phyloP scores from a whole-genome alignment of 495 filamentous ascomycete genomes.

The Cryomyces antarcticus region DNA sequence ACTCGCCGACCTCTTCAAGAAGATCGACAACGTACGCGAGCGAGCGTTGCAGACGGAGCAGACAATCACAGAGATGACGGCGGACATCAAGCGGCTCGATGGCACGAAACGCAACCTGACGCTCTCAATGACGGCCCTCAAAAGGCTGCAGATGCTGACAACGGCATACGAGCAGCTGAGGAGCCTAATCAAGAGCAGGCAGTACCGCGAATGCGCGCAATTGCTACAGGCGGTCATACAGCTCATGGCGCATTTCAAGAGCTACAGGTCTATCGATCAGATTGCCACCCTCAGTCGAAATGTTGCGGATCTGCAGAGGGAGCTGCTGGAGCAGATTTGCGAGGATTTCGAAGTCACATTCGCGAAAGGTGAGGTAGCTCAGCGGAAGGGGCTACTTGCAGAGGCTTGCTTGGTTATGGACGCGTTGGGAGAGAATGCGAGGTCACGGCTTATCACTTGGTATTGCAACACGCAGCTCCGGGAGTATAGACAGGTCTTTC shows the following conservation, averaged over 20 bases:
- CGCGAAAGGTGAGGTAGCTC: constrained; percentile 65
- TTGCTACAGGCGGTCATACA: constrained; percentile 90
- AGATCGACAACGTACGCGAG: constrained; percentile 84
- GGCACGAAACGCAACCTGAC: constrained; percentile 93
- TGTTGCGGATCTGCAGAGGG: constrained; percentile 83
- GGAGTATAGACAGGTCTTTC: constrained; percentile 88
- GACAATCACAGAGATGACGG: constrained; percentile 95
- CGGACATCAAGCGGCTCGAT: constrained; percentile 95
- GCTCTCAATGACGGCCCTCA: constrained; percentile 92
- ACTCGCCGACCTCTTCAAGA: constrained; percentile 74
- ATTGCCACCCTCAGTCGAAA: constrained; percentile 86
- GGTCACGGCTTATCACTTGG: constrained; percentile 71
- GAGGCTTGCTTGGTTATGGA: constrained; percentile 92
- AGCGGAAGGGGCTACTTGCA: constrained; percentile 46
- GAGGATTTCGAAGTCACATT: constrained; percentile 95
- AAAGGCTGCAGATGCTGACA: constrained; percentile 93
- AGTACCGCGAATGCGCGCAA: constrained; percentile 93
- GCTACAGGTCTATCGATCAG: constrained; percentile 92
- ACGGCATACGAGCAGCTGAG: constrained; percentile 94
- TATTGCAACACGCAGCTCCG: constrained; percentile 94
- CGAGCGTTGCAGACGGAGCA: constrained; percentile 82
- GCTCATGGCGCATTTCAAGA: constrained; percentile 97
- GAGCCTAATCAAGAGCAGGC: constrained; percentile 59
- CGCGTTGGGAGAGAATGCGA: constrained; percentile 77
- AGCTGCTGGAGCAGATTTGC: constrained; percentile 88